Evolutionary conservation across 2,329 filamentous ascomycete species (phyloP).

Genomic region (Apiospora hydei): DNA sequence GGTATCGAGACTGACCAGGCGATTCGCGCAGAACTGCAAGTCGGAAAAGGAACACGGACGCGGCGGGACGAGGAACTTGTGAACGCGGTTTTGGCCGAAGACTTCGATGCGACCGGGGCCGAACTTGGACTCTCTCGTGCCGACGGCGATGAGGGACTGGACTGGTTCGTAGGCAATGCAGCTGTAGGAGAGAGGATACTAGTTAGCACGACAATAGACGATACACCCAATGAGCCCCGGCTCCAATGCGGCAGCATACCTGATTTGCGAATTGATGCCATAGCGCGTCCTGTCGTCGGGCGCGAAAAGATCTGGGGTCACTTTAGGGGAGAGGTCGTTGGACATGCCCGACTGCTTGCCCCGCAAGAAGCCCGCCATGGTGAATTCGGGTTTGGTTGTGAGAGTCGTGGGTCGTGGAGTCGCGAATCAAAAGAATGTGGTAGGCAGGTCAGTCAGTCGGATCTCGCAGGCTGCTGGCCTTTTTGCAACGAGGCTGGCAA

Average conservation of each 20-base stretch:
- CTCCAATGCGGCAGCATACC: constrained; percentile 48
- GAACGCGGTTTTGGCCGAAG: constrained; percentile 82
- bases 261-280: constrained; percentile 80
- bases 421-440: constrained; percentile 2
- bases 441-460: background rate
- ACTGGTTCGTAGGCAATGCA: constrained; percentile 91
- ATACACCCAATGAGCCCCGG: background rate
- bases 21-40: constrained; percentile 86
- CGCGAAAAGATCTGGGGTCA: constrained; percentile 78
- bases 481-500: background rate
- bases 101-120: constrained; percentile 89
- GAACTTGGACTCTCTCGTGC: constrained; percentile 86
- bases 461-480: background rate
- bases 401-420: background rate
- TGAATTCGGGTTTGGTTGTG: constrained; percentile 26
- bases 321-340: constrained; percentile 85
- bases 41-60: constrained; percentile 77
- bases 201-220: background rate
- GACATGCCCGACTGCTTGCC: constrained; percentile 94
- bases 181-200: constrained; percentile 53
- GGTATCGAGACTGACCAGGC: constrained; percentile 82
- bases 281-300: constrained; percentile 85
- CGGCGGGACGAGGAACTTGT: constrained; percentile 74
- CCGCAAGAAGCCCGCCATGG: constrained; percentile 87
- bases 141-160: constrained; percentile 91